A percentile compares a stretch with the other conserved stretches of the same genome.
These are phyloP conservation scores for Camelina sativa DNA, from an alignment of 345 rosid species.

Conservation along the genomic window DNA sequence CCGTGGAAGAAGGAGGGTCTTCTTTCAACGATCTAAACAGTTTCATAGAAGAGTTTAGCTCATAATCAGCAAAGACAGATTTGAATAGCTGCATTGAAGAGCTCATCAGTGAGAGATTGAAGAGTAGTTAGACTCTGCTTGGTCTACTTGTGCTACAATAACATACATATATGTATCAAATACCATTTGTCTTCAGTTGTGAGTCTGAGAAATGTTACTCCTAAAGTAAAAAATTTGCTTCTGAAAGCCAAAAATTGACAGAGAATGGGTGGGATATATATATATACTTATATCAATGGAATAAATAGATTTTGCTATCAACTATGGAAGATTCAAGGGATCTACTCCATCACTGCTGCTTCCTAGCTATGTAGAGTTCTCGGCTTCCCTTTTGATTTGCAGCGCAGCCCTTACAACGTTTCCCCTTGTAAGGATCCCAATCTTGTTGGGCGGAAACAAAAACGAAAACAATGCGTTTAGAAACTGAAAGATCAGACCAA, in stretches of 20 bases:
- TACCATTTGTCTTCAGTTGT: constrained; percentile 1
- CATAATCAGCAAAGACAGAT: too few species aligned
- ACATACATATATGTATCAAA: not conserved
- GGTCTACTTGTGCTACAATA: constrained; percentile 24
- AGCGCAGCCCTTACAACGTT: constrained; percentile 74
- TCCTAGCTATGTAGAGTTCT: constrained; percentile 42
- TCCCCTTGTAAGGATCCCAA: constrained; percentile 83
- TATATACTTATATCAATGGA: constrained; percentile 40
- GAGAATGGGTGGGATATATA: too few species aligned
- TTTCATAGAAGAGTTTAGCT: constrained; percentile 44
- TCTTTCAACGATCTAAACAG: constrained; percentile 45
- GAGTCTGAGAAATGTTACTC: constrained; percentile 23
- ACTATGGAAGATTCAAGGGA: constrained; percentile 23
- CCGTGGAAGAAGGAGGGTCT: constrained; percentile 57
- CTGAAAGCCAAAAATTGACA: constrained; percentile 15
- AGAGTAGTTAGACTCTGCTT: constrained; percentile 17
- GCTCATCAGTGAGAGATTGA: constrained; percentile 24
- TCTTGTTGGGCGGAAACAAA: constrained; percentile 49
- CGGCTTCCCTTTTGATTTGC: constrained; percentile 61
- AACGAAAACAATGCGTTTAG: not conserved
- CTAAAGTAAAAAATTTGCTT: not conserved
- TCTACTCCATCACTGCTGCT: constrained; percentile 31
- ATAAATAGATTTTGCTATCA: constrained; percentile 36
- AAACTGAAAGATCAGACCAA: not conserved
- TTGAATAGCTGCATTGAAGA: constrained; percentile 40